These are phyloP conservation scores for Lentinula boryana DNA, from an alignment of 768 basidiomycete species.

Conservation along the genomic window DNA sequence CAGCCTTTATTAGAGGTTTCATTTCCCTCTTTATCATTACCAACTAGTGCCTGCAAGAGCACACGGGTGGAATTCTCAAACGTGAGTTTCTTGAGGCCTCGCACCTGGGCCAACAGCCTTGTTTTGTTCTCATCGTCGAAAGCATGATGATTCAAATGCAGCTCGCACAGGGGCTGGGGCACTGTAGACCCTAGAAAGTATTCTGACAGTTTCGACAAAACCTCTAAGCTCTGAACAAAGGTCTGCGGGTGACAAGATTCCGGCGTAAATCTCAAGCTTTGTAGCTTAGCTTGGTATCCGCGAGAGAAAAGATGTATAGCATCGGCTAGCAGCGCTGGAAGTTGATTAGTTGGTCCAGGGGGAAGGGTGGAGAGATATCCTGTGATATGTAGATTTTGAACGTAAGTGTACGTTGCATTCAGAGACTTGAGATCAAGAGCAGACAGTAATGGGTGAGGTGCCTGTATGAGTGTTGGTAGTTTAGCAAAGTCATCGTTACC, in stretches of 20 bases:
- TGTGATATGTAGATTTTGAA: slow-evolving; percentile 35
- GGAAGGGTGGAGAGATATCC: slow-evolving; percentile 21
- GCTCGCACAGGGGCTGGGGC: neutral
- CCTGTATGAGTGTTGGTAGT: neutral
- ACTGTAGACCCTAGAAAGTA: neutral
- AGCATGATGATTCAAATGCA: slow-evolving; percentile 6
- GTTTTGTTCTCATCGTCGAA: neutral
- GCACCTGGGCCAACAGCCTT: neutral
- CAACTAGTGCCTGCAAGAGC: slow-evolving; percentile 6
- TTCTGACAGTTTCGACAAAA: neutral
- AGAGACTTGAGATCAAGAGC: neutral
- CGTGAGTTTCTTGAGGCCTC: slow-evolving; percentile 5
- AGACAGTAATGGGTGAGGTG: neutral
- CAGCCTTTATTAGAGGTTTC: slow-evolving; percentile 18
- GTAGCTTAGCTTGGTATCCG: neutral
- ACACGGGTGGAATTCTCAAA: slow-evolving; percentile 2
- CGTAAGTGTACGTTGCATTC: slow-evolving; percentile 25
- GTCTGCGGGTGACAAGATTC: slow-evolving; percentile 1
- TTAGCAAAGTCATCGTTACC: neutral
- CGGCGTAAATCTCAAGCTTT: slow-evolving; percentile 4
- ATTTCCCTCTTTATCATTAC: slow-evolving; percentile 13
- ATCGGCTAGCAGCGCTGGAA: slow-evolving; percentile 8
- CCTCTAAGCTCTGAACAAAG: slow-evolving; percentile 4
- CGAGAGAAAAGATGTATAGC: slow-evolving; percentile 12
- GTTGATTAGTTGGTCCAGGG: slow-evolving; percentile 3